These are phyloP conservation scores for Ilex asprella DNA, from an alignment of 257 asterid species.

Conservation along the genomic window DNA sequence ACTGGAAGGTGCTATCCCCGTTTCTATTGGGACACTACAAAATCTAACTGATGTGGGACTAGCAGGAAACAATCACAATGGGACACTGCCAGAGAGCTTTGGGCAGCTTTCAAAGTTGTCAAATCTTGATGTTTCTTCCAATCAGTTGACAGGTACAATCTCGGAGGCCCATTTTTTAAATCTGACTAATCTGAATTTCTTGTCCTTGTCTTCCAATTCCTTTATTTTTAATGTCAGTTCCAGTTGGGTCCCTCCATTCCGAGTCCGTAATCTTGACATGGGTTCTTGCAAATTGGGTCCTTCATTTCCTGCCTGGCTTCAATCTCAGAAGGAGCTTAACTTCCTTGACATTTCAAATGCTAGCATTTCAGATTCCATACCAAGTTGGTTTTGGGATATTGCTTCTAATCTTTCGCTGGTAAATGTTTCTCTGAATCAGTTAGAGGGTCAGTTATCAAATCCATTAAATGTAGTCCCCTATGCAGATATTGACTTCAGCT, in stretches of 20 bases:
- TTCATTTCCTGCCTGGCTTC: conserved; percentile 43
- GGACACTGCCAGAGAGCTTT: conserved; percentile 33
- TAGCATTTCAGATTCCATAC: conserved; percentile 39
- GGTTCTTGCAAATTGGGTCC: conserved; percentile 41
- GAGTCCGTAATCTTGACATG: conserved; percentile 32
- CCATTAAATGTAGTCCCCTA: conserved; percentile 26
- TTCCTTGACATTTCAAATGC: conserved; percentile 44
- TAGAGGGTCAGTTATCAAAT: conserved; percentile 35
- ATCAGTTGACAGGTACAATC: conserved; percentile 28
- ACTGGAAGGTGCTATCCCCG: conserved; percentile 42
- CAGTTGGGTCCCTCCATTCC: conserved; percentile 43
- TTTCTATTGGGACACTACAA: conserved; percentile 31
- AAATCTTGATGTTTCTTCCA: conserved; percentile 32
- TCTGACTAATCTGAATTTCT: conserved; percentile 20
- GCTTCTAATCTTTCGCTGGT: conserved; percentile 36
- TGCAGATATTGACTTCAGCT: conserved; percentile 47
- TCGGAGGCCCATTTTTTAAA: conserved; percentile 32
- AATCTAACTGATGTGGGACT: conserved; percentile 22
- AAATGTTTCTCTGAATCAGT: conserved; percentile 40
- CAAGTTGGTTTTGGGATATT: conserved; percentile 51
- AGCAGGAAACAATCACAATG: conserved; percentile 30
- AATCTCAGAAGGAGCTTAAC: conserved; percentile 32
- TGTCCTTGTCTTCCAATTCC: conserved; percentile 30
- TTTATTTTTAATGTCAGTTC: conserved; percentile 30
- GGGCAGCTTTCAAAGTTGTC: conserved; percentile 30